phyloP scores from a whole-genome alignment of 768 basidiomycete species.

The Suillus subluteus region DNA sequence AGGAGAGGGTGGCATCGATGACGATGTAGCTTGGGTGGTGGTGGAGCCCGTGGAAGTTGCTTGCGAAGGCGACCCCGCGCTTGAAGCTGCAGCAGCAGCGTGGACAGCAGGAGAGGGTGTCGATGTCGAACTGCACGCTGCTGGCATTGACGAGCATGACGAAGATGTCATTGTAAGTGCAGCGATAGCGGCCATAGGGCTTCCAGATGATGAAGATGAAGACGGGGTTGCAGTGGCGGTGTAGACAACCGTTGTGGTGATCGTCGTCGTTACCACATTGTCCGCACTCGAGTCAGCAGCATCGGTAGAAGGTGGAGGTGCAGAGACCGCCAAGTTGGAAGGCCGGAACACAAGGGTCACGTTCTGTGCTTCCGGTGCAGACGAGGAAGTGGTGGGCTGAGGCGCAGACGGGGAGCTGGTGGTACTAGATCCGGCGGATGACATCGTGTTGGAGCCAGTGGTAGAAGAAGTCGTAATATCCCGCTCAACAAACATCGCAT shows the following conservation, averaged over 20 bases:
- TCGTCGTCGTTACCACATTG: constrained; percentile 22
- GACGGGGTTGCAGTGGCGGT: constrained; percentile 14
- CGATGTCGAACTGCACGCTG: neutral
- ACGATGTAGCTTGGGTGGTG: constrained; percentile 2
- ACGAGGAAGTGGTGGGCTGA: constrained; percentile 1
- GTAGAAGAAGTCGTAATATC: constrained; percentile 14
- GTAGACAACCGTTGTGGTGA: constrained; percentile 28
- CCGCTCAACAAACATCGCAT: constrained; percentile 13
- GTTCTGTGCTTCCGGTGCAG: constrained; percentile 30
- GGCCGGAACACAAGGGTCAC: constrained; percentile 61
- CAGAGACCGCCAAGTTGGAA: constrained; percentile 33
- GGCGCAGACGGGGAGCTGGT: constrained; percentile 21
- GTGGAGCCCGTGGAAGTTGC: neutral
- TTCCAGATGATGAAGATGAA: constrained; percentile 18
- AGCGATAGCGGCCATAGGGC: constrained; percentile 6
- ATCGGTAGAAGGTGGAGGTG: constrained; percentile 8
- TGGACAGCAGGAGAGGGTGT: neutral
- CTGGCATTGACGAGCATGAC: neutral
- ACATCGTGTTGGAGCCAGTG: constrained; percentile 8
- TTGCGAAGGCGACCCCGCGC: neutral
- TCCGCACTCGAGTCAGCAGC: neutral
- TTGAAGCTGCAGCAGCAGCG: neutral
- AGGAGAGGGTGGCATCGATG: neutral
- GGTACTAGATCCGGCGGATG: constrained; percentile 20
- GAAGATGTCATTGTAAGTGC: neutral